phyloP scores from a whole-genome alignment of 495 filamentous ascomycete genomes.

The Alectoria sarmentosa region DNA sequence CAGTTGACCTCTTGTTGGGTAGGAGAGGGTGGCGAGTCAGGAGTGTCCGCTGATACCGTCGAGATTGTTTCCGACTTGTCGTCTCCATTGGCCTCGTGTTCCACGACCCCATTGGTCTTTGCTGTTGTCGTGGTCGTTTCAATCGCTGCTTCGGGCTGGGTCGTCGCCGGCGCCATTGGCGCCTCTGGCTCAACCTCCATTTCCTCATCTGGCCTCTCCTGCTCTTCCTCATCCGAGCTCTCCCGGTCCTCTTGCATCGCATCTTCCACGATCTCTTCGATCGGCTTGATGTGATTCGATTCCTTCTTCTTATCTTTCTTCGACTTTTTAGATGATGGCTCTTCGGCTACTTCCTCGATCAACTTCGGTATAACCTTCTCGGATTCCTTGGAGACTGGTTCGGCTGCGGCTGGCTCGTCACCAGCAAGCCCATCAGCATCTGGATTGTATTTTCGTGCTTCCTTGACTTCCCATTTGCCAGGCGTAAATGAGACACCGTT shows the following conservation, averaged over 20 bases:
- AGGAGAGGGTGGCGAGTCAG: conserved; percentile 27
- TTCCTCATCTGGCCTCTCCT: conserved; percentile 20
- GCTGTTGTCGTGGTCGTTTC: neutral
- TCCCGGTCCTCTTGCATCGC: conserved; percentile 41
- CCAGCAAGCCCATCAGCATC: conserved; percentile 82
- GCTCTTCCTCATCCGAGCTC: conserved; percentile 43
- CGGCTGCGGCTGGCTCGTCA: conserved; percentile 54
- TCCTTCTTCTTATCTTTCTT: conserved; percentile 28
- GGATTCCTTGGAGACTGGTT: conserved; percentile 39
- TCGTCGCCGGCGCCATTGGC: neutral
- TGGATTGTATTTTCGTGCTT: conserved; percentile 90
- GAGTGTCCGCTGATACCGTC: conserved; percentile 28
- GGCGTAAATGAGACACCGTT: conserved; percentile 53
- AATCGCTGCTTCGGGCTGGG: neutral
- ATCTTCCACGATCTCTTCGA: conserved; percentile 40
- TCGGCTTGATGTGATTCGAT: conserved; percentile 31
- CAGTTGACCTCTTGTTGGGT: conserved; percentile 29
- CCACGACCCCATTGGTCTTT: conserved; percentile 11
- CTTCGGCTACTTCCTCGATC: conserved; percentile 38
- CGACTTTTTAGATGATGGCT: conserved; percentile 24
- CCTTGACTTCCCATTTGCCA: conserved; percentile 85
- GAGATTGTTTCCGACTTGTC: conserved; percentile 31
- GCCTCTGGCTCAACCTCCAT: conserved; percentile 16
- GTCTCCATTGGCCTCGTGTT: conserved; percentile 28
- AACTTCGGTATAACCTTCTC: conserved; percentile 48